phyloP scores from a whole-genome alignment of 1,284 basidiomycete species.

The Ganoderma lucidum region DNA sequence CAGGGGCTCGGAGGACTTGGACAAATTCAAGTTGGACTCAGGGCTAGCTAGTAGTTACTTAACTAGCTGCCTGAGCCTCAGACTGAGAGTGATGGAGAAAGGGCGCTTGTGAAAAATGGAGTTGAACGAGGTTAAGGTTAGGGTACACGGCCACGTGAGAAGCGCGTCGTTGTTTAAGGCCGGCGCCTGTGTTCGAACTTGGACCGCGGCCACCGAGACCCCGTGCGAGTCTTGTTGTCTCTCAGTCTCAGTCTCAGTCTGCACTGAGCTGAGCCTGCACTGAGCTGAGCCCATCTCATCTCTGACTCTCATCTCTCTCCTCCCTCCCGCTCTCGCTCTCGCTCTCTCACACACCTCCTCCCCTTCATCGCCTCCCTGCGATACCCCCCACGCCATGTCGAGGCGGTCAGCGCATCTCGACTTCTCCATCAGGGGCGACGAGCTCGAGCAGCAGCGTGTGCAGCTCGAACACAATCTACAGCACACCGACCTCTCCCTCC shows the following conservation, averaged over 20 bases:
- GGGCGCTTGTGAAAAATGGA: slow-evolving; percentile 13
- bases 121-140: neutral
- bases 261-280: no score
- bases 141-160: slow-evolving; percentile 36
- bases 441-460: slow-evolving; percentile 74
- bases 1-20: neutral
- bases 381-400: slow-evolving; percentile 35
- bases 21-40: no score
- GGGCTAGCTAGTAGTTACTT: no score
- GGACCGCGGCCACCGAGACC: neutral
- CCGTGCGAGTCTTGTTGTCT: neutral
- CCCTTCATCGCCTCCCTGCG: slow-evolving; percentile 26
- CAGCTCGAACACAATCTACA: slow-evolving; percentile 79
- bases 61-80: no score
- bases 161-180: slow-evolving; percentile 36
- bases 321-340: slow-evolving; percentile 17
- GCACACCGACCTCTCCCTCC: slow-evolving; percentile 73
- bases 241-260: no score
- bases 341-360: slow-evolving; percentile 9
- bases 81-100: neutral
- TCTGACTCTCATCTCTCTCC: neutral
- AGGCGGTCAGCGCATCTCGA: slow-evolving; percentile 41
- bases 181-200: slow-evolving; percentile 28
- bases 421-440: slow-evolving; percentile 67
- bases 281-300: no score